Evolutionary conservation across 768 basidiomycete genomes (phyloP).

Genomic region (Strobilomyces dryophilus): DNA sequence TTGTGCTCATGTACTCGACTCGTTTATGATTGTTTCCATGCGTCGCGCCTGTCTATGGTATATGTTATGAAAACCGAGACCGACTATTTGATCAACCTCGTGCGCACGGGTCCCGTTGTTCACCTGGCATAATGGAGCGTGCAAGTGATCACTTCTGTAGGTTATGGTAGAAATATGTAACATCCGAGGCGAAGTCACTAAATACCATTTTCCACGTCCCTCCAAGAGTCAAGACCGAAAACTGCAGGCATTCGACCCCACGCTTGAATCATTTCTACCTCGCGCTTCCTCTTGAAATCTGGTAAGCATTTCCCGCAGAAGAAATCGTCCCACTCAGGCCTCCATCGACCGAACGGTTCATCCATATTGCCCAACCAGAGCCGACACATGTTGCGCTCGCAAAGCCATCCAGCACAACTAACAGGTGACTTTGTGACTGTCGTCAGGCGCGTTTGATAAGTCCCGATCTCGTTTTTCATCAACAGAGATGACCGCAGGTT

Average conservation of each 20-base stretch:
- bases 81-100: too few relatives aligned
- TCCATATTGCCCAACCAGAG: too few relatives aligned
- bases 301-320: neutral
- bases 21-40: constrained; percentile 20
- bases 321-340: neutral
- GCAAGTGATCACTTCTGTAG: too few relatives aligned
- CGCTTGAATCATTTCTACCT: neutral
- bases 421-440: too few relatives aligned
- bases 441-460: too few relatives aligned
- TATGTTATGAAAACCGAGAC: constrained; percentile 25
- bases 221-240: constrained; percentile 10
- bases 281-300: neutral
- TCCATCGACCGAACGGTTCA: constrained; percentile 4
- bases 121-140: too few relatives aligned
- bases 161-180: too few relatives aligned
- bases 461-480: neutral
- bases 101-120: too few relatives aligned
- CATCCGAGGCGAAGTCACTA: too few relatives aligned
- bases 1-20: constrained; percentile 15
- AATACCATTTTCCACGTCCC: neutral
- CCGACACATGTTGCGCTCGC: too few relatives aligned
- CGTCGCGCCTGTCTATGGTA: constrained; percentile 23
- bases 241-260: neutral
- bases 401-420: too few relatives aligned
- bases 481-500: constrained; percentile 3